Evolutionary conservation across 2,329 filamentous ascomycete genomes (phyloP).

Genomic region (Ceratocystis destructans): DNA sequence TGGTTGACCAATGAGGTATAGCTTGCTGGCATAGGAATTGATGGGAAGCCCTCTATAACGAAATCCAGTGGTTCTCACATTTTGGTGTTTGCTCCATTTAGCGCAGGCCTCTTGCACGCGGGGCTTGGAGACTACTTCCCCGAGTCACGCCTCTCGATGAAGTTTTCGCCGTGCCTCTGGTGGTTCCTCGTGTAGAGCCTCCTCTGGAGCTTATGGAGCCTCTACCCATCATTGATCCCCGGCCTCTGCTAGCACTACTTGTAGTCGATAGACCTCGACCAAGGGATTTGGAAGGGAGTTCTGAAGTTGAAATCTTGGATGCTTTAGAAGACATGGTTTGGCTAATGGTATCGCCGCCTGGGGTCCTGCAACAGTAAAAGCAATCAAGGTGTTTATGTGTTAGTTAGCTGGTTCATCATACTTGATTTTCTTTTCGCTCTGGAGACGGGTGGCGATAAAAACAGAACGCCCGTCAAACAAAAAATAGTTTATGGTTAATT

Average conservation of each 20-base stretch:
- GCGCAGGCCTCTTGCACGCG: conserved; percentile 32
- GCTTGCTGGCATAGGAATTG: background rate
- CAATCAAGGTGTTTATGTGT: conserved; percentile 17
- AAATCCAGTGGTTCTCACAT: background rate
- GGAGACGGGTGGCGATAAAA: background rate
- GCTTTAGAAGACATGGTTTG: conserved; percentile 51
- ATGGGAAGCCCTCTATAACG: background rate
- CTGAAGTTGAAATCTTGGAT: conserved; percentile 33
- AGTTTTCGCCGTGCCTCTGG: conserved; percentile 5
- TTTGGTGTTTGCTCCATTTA: conserved; percentile 8
- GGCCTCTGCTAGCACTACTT: conserved; percentile 18
- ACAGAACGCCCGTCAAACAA: conserved; percentile 1
- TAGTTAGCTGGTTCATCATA: background rate
- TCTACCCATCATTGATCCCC: conserved; percentile 29
- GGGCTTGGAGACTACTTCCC: conserved; percentile 34
- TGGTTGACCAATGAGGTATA: background rate
- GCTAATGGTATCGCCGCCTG: conserved; percentile 81
- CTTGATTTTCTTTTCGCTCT: background rate
- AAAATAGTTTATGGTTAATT: background rate
- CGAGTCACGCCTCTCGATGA: conserved; percentile 25
- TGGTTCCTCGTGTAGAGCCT: conserved; percentile 21
- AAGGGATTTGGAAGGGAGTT: conserved; percentile 32
- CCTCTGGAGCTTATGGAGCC: conserved; percentile 8
- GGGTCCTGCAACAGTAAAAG: conserved; percentile 47
- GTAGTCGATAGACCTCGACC: conserved; percentile 27